Conservation (phyloP, 768 basidiomycete species). For the Agaricus sinodeliciosus region DNA sequence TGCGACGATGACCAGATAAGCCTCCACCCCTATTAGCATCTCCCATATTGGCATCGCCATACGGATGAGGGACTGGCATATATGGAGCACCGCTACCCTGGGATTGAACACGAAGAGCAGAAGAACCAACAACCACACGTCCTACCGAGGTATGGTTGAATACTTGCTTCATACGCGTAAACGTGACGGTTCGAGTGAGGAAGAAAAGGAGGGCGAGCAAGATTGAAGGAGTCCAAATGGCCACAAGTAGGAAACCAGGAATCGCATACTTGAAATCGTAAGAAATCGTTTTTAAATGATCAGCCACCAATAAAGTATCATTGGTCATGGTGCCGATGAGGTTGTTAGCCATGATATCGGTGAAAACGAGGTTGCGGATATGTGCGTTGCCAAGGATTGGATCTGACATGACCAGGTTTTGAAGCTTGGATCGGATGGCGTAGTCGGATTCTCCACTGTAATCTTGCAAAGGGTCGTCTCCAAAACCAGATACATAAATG, state of each 20-base stretch:
- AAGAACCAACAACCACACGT: conserved; percentile 4
- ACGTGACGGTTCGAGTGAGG: conserved; percentile 5
- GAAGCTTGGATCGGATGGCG: neutral
- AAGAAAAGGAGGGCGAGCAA: neutral
- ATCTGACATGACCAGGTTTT: neutral
- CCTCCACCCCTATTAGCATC: neutral
- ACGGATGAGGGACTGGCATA: neutral
- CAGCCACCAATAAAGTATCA: neutral
- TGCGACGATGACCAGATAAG: neutral
- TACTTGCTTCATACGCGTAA: conserved; percentile 1
- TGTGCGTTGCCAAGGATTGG: conserved; percentile 2
- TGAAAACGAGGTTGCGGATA: conserved; percentile 7
- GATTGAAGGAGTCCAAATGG: conserved; percentile 6
- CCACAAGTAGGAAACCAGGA: conserved; percentile 5
- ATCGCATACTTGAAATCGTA: conserved; percentile 6
- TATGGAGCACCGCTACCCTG: neutral
- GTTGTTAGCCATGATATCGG: conserved; percentile 5
- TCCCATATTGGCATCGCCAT: neutral
- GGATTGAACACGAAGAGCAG: neutral
- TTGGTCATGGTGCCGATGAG: neutral
- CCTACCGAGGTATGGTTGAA: conserved; percentile 5
- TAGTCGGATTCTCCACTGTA: neutral
- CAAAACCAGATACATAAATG: neutral
- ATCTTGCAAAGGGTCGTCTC: neutral
- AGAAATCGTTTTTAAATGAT: neutral